Conservation (phyloP, 352 stramenopile genomes). For the Phytophthora syringae region DNA sequence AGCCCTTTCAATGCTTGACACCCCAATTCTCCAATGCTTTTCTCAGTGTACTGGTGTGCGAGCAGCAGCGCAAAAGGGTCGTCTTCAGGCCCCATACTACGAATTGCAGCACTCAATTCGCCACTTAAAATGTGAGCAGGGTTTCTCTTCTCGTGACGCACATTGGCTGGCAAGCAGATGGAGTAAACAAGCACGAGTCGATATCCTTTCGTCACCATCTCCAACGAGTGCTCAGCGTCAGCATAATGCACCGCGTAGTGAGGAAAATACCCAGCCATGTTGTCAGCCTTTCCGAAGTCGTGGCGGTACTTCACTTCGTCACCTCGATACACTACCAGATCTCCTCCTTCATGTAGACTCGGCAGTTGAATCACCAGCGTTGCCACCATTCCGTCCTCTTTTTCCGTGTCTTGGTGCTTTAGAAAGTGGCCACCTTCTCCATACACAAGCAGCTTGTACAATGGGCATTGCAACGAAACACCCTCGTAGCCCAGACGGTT, state of each 20-base stretch:
- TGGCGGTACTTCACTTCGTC: conserved; percentile 5
- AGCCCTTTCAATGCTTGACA: not conserved
- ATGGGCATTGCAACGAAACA: conserved; percentile 6
- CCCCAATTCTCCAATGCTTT: not conserved
- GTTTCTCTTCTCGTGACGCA: not conserved
- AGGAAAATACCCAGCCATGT: conserved; percentile 3
- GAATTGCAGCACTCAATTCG: too few relatives aligned
- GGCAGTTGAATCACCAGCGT: too few relatives aligned
- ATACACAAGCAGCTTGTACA: conserved; percentile 59
- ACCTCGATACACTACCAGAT: conserved; percentile 10
- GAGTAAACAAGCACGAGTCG: conserved; percentile 25
- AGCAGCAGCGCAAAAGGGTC: not conserved
- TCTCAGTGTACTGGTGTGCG: not conserved
- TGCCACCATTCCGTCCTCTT: conserved; percentile 52
- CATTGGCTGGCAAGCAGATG: conserved; percentile 12
- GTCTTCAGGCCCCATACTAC: not conserved
- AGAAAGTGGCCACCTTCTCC: conserved; percentile 44
- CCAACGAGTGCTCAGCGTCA: conserved; percentile 21
- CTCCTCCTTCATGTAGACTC: conserved; percentile 10
- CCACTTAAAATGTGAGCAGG: not conserved
- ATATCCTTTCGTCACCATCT: conserved; percentile 26
- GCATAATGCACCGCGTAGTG: conserved; percentile 32
- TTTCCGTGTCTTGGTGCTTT: conserved; percentile 55
- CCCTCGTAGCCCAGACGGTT: conserved; percentile 12
- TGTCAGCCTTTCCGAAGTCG: conserved; percentile 20